These are phyloP conservation scores for Diaporthe nobilis DNA, from an alignment of 2,329 filamentous ascomycete genomes.

Conservation along the genomic window DNA sequence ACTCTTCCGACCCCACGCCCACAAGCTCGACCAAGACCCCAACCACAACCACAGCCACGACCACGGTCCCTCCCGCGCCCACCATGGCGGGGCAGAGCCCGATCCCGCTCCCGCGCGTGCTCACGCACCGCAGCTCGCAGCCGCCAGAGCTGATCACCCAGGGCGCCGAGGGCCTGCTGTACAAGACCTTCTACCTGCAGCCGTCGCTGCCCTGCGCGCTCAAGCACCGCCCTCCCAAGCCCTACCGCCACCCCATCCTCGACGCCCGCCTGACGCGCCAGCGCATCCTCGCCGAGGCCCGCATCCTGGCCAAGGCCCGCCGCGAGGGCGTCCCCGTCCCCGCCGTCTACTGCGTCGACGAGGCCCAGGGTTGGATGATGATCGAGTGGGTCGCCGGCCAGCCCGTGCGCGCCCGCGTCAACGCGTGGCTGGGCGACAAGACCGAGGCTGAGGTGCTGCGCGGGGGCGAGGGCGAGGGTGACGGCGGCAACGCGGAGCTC, in stretches of 20 bases:
- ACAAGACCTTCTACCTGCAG: conserved; percentile 84
- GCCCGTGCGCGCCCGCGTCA: conserved; percentile 78
- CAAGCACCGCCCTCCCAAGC: conserved; percentile 92
- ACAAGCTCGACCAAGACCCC: background rate
- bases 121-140: conserved; percentile 72
- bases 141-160: conserved; percentile 83
- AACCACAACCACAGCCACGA: background rate
- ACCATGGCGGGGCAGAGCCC: conserved; percentile 43
- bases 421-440: conserved; percentile 72
- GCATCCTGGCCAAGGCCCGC: conserved; percentile 84
- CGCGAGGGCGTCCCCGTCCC: conserved; percentile 87
- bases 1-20: background rate
- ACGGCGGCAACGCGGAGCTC: conserved; percentile 64
- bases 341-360: conserved; percentile 79
- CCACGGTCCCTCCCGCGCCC: background rate
- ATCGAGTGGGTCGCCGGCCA: conserved; percentile 87
- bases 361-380: conserved; percentile 78
- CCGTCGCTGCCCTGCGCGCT: conserved; percentile 80
- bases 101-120: conserved; percentile 74
- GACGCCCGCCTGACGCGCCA: conserved; percentile 89
- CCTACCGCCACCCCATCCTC: conserved; percentile 91
- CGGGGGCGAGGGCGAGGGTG: conserved; percentile 37
- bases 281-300: conserved; percentile 89
- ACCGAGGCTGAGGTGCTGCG: conserved; percentile 45
- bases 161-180: conserved; percentile 95